phyloP scores from a whole-genome alignment of 148 eudicot genomes.

The Persicaria maculosa region DNA sequence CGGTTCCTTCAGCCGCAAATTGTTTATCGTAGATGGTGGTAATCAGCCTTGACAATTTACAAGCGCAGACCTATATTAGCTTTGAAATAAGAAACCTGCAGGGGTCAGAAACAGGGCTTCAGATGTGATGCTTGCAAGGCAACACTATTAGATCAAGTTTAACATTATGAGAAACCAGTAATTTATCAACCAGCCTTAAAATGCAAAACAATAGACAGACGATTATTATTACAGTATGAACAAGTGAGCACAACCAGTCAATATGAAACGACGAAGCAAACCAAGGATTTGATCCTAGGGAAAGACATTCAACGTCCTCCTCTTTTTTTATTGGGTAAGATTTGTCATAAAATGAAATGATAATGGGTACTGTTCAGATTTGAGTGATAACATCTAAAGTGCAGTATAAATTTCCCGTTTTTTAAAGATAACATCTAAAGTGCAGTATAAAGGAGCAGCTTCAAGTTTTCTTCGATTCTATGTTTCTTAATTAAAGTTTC shows the following conservation, averaged over 20 bases:
- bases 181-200: constrained; percentile 71
- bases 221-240: constrained; percentile 82
- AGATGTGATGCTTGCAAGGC: constrained; percentile 29
- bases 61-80: constrained; percentile 18
- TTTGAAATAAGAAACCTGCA: constrained; percentile 84
- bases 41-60: not conserved
- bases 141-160: not conserved
- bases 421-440: not conserved
- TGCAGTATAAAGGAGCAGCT: not conserved
- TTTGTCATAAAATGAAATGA: not conserved
- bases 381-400: not conserved
- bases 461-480: not conserved
- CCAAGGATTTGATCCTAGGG: not conserved
- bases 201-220: constrained; percentile 65
- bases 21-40: not conserved
- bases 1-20: constrained; percentile 1
- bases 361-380: not conserved
- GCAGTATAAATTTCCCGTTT: not conserved
- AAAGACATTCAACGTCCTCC: not conserved
- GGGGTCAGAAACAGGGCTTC: constrained; percentile 58
- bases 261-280: not conserved
- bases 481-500: not conserved
- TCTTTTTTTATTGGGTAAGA: not conserved
- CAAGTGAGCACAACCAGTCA: not conserved
- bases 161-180: not conserved